Percentiles rank a stretch among this genome's conserved stretches.
Conservation (phyloP, 169 alveolate species). For the Cryptosporidium meleagridis region DNA sequence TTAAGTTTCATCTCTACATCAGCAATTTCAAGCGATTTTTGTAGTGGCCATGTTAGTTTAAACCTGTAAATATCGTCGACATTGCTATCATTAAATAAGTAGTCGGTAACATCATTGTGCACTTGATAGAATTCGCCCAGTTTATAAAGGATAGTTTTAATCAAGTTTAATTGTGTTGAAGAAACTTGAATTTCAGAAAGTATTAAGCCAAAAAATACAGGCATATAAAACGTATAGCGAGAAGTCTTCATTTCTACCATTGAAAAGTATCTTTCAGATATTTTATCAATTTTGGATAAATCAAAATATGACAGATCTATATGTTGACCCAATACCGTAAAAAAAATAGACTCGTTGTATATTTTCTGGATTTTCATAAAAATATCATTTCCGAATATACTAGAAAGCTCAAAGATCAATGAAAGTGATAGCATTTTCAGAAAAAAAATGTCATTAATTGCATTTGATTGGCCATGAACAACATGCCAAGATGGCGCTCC, state of each 20-base stretch:
- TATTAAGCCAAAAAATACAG: neutral
- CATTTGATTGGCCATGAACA: neutral
- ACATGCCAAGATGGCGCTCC: neutral
- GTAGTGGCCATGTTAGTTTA: conserved; percentile 13
- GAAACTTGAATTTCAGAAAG: neutral
- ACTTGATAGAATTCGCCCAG: conserved; percentile 1
- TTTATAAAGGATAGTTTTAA: neutral
- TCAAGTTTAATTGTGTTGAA: neutral
- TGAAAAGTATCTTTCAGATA: neutral
- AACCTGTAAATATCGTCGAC: neutral
- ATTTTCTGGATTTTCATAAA: neutral
- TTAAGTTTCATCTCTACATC: neutral
- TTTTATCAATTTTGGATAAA: neutral
- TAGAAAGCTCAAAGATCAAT: neutral
- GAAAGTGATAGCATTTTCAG: neutral
- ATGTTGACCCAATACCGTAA: conserved; percentile 10
- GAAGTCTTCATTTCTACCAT: conserved; percentile 24
- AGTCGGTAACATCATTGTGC: conserved; percentile 2
- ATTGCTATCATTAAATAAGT: neutral
- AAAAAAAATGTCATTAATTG: neutral
- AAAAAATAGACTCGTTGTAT: neutral
- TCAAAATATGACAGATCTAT: neutral
- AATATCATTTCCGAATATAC: neutral
- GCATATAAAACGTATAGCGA: neutral
- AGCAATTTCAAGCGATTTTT: neutral